A percentile compares a stretch with the other conserved stretches of the same genome.
Evolutionary conservation across 2,329 filamentous ascomycete genomes (phyloP).

Genomic region (Anisogramma anomala): DNA sequence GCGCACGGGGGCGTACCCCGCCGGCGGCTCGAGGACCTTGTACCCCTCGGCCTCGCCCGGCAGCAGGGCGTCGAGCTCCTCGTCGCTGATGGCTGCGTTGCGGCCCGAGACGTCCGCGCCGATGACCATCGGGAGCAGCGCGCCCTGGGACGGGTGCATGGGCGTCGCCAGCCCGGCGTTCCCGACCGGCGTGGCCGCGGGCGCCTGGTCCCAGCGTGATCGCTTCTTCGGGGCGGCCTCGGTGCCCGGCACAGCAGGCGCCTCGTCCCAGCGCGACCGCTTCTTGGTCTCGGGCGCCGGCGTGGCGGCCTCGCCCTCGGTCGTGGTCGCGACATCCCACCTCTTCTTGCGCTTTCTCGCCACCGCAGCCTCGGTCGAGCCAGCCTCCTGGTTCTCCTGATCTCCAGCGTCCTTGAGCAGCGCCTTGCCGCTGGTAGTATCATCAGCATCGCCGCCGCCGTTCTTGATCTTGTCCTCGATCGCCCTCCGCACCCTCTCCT

Average conservation of each 20-base stretch:
- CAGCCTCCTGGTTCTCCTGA: slow-evolving; percentile 62
- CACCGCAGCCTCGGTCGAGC: slow-evolving; percentile 50
- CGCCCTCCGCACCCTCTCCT: slow-evolving; percentile 69
- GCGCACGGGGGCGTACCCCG: slow-evolving; percentile 78
- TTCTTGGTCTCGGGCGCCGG: slow-evolving; percentile 52
- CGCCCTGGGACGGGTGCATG: slow-evolving; percentile 56
- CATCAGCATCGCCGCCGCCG: slow-evolving; percentile 44
- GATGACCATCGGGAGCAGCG: slow-evolving; percentile 47
- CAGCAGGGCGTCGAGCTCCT: slow-evolving; percentile 85
- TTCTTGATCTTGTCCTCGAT: slow-evolving; percentile 61
- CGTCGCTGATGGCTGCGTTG: slow-evolving; percentile 76
- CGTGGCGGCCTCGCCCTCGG: slow-evolving; percentile 30
- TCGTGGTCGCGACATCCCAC: slow-evolving; percentile 68
- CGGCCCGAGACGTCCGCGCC: slow-evolving; percentile 71
- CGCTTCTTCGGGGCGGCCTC: slow-evolving; percentile 56
- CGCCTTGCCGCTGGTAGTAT: slow-evolving; percentile 54
- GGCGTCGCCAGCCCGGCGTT: slow-evolving; percentile 66
- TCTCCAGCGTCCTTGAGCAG: slow-evolving; percentile 61
- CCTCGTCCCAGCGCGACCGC: slow-evolving; percentile 79
- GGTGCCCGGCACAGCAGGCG: slow-evolving; percentile 47
- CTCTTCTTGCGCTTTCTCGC: slow-evolving; percentile 82
- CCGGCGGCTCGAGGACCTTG: slow-evolving; percentile 79
- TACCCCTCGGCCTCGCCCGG: slow-evolving; percentile 84
- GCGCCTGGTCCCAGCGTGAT: slow-evolving; percentile 87
- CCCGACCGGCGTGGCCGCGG: slow-evolving; percentile 64